A percentile compares a stretch with the other conserved stretches of the same genome.
phyloP scores from a whole-genome alignment of 805 yeast genomes.

The Starmera dryadoides region DNA sequence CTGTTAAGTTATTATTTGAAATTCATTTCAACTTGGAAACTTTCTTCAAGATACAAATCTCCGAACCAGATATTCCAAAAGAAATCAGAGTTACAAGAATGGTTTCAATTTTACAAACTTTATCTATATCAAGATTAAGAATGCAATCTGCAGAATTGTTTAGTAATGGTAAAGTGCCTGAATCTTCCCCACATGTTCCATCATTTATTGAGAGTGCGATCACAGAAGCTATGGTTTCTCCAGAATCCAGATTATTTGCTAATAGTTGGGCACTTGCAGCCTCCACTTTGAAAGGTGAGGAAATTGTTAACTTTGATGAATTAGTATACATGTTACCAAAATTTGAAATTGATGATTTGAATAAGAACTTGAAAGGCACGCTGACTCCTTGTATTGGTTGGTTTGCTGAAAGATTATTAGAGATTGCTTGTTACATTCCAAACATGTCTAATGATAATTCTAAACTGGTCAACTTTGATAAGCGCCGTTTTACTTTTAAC shows the following conservation, averaged over 20 bases:
- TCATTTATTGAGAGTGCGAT: slow-evolving; percentile 81
- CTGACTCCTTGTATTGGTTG: slow-evolving; percentile 88
- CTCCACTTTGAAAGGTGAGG: slow-evolving; percentile 8
- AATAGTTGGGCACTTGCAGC: slow-evolving; percentile 60
- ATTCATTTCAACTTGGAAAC: slow-evolving; percentile 61
- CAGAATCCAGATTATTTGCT: slow-evolving; percentile 69
- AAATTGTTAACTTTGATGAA: slow-evolving; percentile 23
- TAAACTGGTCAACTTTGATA: slow-evolving; percentile 75
- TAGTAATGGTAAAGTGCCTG: slow-evolving; percentile 24
- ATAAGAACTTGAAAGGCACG: slow-evolving; percentile 29
- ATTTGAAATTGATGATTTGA: slow-evolving; percentile 24
- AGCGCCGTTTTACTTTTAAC: slow-evolving; percentile 62
- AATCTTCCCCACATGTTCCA: slow-evolving; percentile 53
- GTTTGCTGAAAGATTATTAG: slow-evolving; percentile 75
- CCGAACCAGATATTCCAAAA: slow-evolving; percentile 49
- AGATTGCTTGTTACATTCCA: slow-evolving; percentile 70
- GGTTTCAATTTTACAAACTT: slow-evolving; percentile 57
- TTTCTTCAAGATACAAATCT: slow-evolving; percentile 56
- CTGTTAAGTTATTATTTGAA: slow-evolving; percentile 57
- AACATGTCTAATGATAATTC: slow-evolving; percentile 64
- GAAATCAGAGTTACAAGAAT: slow-evolving; percentile 62
- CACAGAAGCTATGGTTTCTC: slow-evolving; percentile 65
- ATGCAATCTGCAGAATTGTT: slow-evolving; percentile 53
- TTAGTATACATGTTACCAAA: slow-evolving; percentile 26
- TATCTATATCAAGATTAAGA: slow-evolving; percentile 58